These are phyloP conservation scores for Dysphania ambrosioides DNA, from an alignment of 148 eudicot genomes.

Conservation along the genomic window DNA sequence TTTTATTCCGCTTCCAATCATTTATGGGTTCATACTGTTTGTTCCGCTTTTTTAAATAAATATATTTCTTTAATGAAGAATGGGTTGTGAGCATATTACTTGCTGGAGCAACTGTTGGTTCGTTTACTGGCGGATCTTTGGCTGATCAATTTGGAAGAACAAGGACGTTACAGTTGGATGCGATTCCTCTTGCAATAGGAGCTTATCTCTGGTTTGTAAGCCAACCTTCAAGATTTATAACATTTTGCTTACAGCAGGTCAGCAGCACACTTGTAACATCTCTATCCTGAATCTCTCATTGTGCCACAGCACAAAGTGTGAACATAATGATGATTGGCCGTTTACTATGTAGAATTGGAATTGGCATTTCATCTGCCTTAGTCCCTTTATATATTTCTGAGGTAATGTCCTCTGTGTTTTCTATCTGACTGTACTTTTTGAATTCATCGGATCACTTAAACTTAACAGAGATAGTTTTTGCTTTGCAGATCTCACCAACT, in stretches of 20 bases:
- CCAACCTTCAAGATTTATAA: constrained; percentile 12
- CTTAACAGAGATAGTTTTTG: constrained; percentile 20
- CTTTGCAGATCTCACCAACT: constrained; percentile 85
- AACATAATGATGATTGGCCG: constrained; percentile 89
- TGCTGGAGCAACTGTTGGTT: constrained; percentile 98
- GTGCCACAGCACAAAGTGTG: constrained; percentile 75
- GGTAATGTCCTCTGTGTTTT: constrained; percentile 34
- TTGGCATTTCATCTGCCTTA: constrained; percentile 94
- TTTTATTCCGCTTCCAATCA: background rate
- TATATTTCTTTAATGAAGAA: constrained; percentile 39
- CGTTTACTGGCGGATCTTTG: constrained; percentile 92
- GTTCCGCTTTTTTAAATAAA: background rate
- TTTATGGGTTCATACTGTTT: background rate
- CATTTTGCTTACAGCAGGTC: background rate
- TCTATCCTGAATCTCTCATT: constrained; percentile 30
- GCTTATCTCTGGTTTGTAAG: constrained; percentile 78
- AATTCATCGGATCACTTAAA: background rate
- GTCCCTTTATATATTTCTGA: constrained; percentile 97
- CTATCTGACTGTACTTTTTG: background rate
- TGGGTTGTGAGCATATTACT: constrained; percentile 97
- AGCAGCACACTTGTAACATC: constrained; percentile 16
- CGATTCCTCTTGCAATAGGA: constrained; percentile 88
- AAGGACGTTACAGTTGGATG: constrained; percentile 76
- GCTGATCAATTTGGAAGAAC: constrained; percentile 96
- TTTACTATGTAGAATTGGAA: constrained; percentile 87